These are phyloP conservation scores for Naganishia onofrii DNA, from an alignment of 768 basidiomycete species.

Conservation along the genomic window DNA sequence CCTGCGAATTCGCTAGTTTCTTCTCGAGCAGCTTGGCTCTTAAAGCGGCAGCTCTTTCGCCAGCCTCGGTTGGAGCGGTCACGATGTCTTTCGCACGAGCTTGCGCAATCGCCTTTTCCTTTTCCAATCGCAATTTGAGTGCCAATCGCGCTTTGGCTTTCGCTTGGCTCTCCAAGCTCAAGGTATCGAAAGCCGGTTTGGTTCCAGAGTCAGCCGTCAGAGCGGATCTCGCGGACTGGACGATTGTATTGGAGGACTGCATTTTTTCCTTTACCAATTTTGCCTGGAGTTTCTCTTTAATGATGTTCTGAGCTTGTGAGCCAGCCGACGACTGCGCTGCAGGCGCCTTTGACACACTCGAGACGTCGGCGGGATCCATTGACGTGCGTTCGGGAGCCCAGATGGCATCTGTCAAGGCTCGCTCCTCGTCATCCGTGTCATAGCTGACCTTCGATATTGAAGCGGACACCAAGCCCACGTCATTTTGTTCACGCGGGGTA, in stretches of 20 bases:
- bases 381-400: constrained; percentile 15
- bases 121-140: constrained; percentile 21
- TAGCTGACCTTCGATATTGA: background rate
- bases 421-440: constrained; percentile 20
- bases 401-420: constrained; percentile 14
- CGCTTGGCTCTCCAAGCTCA: background rate
- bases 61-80: background rate
- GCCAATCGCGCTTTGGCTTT: constrained; percentile 25
- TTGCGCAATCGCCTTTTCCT: constrained; percentile 23
- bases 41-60: constrained; percentile 23
- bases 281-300: constrained; percentile 26
- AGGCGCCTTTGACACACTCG: background rate
- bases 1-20: constrained; percentile 12
- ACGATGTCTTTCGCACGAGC: background rate
- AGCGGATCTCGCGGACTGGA: background rate
- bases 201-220: background rate
- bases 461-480: background rate
- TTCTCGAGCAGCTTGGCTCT: constrained; percentile 24
- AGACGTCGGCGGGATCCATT: background rate
- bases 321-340: background rate
- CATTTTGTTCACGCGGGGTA: background rate
- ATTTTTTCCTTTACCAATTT: constrained; percentile 30
- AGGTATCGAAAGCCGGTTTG: background rate
- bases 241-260: background rate
- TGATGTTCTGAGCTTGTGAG: background rate